A percentile compares a stretch with the other conserved stretches of the same genome.
phyloP scores from a whole-genome alignment of 768 basidiomycete species.

The Tylopilus sp. region DNA sequence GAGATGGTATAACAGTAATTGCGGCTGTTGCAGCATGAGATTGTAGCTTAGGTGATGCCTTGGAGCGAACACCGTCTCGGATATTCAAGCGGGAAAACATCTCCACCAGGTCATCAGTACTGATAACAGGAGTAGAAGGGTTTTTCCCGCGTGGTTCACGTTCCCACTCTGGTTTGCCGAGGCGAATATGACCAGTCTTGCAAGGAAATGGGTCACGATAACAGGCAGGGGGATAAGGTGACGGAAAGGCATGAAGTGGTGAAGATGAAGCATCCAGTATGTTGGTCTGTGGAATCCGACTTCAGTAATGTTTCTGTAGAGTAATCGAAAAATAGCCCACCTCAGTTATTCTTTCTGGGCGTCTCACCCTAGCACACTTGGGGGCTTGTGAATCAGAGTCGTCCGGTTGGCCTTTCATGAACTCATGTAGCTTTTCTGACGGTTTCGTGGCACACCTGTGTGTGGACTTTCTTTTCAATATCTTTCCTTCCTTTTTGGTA shows the following conservation, averaged over 20 bases:
- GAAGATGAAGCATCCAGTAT: neutral
- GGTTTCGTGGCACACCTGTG: neutral
- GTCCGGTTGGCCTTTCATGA: neutral
- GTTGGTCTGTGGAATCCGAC: rapidly evolving
- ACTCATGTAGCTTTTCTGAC: no score
- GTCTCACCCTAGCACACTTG: rapidly evolving
- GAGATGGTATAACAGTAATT: constrained; percentile 13
- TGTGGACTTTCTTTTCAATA: neutral
- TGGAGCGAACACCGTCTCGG: constrained; percentile 4
- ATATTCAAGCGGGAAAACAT: constrained; percentile 17
- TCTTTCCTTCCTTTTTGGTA: neutral
- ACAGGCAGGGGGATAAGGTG: constrained; percentile 12
- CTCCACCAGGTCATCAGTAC: constrained; percentile 7
- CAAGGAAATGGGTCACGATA: constrained; percentile 18
- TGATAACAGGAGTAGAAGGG: neutral
- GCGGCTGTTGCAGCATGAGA: constrained; percentile 15
- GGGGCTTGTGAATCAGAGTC: neutral
- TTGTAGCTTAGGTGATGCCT: neutral
- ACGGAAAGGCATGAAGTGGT: constrained; percentile 17
- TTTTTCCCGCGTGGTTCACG: neutral
- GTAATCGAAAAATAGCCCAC: neutral
- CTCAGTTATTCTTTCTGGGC: neutral
- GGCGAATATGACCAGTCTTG: neutral
- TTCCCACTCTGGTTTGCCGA: constrained; percentile 9
- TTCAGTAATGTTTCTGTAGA: neutral